A percentile compares a stretch with the other conserved stretches of the same genome.
Conservation (phyloP, 176 grass and related monocot species). For the Echinochloa phyllopogon region DNA sequence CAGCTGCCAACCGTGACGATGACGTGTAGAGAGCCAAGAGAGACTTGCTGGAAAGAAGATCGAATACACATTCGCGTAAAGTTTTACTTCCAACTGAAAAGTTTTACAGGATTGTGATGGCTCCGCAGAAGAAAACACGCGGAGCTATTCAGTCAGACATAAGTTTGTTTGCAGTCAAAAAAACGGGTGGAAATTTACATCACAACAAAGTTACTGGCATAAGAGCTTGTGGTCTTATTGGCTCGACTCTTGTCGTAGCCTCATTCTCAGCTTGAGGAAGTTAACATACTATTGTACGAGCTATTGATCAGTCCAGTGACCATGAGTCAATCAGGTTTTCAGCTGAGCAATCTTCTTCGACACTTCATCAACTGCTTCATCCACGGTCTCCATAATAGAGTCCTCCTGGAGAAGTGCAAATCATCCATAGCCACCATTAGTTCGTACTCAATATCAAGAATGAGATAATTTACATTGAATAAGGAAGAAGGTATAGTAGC, state of each 20-base stretch:
- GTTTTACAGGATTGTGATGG: conserved; percentile 26
- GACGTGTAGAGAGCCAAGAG: no score
- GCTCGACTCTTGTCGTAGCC: conserved; percentile 20
- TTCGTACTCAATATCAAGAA: background rate
- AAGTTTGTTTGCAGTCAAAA: conserved; percentile 41
- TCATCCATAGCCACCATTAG: conserved; percentile 10
- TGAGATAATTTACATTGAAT: background rate
- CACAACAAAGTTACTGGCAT: conserved; percentile 40
- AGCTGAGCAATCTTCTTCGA: conserved; percentile 62
- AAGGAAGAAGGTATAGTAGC: background rate
- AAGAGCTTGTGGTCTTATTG: conserved; percentile 40
- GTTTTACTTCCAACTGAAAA: conserved; percentile 28
- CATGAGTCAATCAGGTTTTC: conserved; percentile 50
- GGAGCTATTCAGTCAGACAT: conserved; percentile 39
- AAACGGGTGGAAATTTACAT: conserved; percentile 43
- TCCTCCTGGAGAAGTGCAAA: conserved; percentile 44
- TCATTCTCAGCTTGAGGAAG: conserved; percentile 40
- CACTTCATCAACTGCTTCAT: conserved; percentile 54
- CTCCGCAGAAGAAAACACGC: conserved; percentile 29
- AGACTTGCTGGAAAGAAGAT: background rate
- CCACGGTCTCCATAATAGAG: conserved; percentile 41
- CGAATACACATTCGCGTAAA: background rate
- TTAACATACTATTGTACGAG: conserved; percentile 45
- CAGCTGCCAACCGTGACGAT: no score
- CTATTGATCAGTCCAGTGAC: conserved; percentile 34